phyloP scores from a whole-genome alignment of 257 asterid genomes.

The Gynochthodes officinalis region DNA sequence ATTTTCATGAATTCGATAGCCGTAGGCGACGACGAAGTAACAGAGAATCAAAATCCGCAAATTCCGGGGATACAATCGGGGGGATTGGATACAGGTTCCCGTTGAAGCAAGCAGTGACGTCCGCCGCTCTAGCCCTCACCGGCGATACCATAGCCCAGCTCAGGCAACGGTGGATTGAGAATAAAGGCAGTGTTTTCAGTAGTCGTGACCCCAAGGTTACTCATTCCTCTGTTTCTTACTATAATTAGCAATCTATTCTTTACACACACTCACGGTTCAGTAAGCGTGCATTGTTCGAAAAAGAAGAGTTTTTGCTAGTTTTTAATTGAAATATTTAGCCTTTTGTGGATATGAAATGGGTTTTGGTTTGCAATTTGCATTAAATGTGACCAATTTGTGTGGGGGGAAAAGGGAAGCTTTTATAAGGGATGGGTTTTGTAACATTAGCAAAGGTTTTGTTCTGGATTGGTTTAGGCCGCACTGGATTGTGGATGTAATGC shows the following conservation, averaged over 20 bases:
- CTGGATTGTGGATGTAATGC: background rate
- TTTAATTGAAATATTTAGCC: no score
- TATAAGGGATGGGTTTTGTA: background rate
- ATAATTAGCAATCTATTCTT: background rate
- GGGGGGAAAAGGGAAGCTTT: background rate
- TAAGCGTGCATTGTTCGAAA: background rate
- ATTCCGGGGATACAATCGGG: slow-evolving; percentile 26
- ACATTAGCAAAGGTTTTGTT: background rate
- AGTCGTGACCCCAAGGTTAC: slow-evolving; percentile 35
- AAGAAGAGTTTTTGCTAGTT: background rate
- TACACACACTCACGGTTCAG: background rate
- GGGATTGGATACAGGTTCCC: slow-evolving; percentile 41
- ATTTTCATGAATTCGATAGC: slow-evolving; percentile 12
- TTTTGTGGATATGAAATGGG: background rate
- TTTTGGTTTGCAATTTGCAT: background rate
- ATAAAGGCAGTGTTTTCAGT: slow-evolving; percentile 23
- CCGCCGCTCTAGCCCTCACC: slow-evolving; percentile 57
- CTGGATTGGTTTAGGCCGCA: background rate
- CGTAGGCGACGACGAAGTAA: slow-evolving; percentile 13
- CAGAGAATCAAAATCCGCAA: slow-evolving; percentile 21
- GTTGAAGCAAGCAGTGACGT: slow-evolving; percentile 60
- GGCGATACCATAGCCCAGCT: slow-evolving; percentile 90
- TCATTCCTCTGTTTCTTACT: background rate
- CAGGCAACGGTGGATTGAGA: slow-evolving; percentile 50
- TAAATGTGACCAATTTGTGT: background rate